Percentiles rank a stretch among this genome's conserved stretches.
Evolutionary conservation across 257 asterid genomes (phyloP).

Genomic region (Nicotiana tomentosiformis): DNA sequence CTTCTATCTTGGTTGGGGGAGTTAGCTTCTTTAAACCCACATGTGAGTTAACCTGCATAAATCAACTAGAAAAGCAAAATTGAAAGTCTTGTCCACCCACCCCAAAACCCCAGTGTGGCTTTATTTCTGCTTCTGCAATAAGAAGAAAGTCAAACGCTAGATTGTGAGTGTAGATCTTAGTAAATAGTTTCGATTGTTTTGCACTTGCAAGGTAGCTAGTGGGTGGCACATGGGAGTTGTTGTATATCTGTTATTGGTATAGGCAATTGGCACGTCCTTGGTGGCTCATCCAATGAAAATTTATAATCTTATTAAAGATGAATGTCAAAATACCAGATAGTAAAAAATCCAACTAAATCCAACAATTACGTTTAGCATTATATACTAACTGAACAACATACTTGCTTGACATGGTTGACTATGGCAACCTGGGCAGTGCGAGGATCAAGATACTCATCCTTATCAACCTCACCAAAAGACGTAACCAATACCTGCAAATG

Average conservation of each 20-base stretch:
- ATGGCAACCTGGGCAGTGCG: slow-evolving; percentile 87
- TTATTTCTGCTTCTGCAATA: not conserved
- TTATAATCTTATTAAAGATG: slow-evolving; percentile 5
- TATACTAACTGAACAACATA: slow-evolving; percentile 16
- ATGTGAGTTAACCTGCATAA: not conserved
- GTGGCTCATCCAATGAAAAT: slow-evolving; percentile 7
- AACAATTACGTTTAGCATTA: slow-evolving; percentile 5
- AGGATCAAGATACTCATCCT: slow-evolving; percentile 85
- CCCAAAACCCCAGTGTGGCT: not conserved
- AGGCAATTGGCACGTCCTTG: not conserved
- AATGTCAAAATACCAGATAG: not conserved
- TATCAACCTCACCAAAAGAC: slow-evolving; percentile 59
- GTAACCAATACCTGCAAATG: slow-evolving; percentile 71
- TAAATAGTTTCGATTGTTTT: not conserved
- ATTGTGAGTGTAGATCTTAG: not conserved
- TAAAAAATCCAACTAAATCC: not conserved
- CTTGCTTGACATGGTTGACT: slow-evolving; percentile 92
- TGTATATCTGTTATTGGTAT: too few species aligned
- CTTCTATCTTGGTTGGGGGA: too few species aligned
- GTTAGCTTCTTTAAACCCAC: not conserved
- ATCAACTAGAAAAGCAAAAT: not conserved
- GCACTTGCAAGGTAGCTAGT: not conserved
- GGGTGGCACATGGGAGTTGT: not conserved
- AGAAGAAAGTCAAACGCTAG: not conserved
- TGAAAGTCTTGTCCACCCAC: not conserved